A percentile compares a stretch with the other conserved stretches of the same genome.
Conservation (phyloP, 1,284 basidiomycete genomes). For the Mycena citricolor region DNA sequence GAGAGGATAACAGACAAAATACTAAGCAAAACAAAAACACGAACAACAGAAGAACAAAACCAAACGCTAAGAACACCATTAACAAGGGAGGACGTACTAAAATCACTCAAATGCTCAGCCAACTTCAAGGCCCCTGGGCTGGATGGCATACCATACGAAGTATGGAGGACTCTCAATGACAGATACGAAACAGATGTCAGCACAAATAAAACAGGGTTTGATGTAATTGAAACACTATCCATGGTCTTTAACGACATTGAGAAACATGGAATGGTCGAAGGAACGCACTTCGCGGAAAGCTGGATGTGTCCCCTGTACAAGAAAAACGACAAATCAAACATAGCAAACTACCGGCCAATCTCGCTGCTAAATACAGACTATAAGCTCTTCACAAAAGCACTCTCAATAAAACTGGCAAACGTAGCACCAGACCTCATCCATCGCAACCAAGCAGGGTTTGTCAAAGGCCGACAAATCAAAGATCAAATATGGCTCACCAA, state of each 20-base stretch:
- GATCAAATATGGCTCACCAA: conserved; percentile 25
- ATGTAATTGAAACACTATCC: neutral
- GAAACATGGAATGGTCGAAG: neutral
- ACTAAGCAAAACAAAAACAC: neutral
- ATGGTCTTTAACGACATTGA: conserved; percentile 19
- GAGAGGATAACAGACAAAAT: neutral
- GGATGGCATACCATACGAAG: conserved; percentile 12
- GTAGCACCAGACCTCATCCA: conserved; percentile 21
- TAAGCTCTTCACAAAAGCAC: conserved; percentile 23
- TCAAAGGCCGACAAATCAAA: conserved; percentile 22
- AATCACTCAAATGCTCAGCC: neutral
- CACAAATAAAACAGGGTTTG: neutral
- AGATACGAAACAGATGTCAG: neutral
- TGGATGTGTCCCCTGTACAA: conserved; percentile 24
- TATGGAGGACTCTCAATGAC: conserved; percentile 12
- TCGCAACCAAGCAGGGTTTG: conserved; percentile 27
- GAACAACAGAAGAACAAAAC: neutral
- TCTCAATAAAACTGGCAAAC: conserved; percentile 18
- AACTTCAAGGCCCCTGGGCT: conserved; percentile 15
- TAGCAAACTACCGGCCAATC: conserved; percentile 21
- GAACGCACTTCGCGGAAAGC: conserved; percentile 11
- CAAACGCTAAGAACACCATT: neutral
- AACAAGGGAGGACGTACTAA: conserved; percentile 3
- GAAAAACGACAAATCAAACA: conserved; percentile 12
- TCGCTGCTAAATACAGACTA: conserved; percentile 22